These are phyloP conservation scores for Microstegium vimineum DNA, from an alignment of 176 grass and related monocot species.

Conservation along the genomic window DNA sequence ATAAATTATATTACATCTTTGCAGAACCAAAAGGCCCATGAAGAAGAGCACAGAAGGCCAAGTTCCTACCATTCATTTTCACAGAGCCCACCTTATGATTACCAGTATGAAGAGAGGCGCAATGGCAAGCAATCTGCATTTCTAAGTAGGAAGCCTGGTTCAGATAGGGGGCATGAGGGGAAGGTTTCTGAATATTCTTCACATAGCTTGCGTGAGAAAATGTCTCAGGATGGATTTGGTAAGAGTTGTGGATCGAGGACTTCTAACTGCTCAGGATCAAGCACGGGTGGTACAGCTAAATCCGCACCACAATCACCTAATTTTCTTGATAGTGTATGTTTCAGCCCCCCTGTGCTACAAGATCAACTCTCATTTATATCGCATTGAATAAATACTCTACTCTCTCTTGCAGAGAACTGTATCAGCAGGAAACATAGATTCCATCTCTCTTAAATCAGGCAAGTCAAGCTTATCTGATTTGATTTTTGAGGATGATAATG, in stretches of 20 bases:
- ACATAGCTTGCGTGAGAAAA: conserved; percentile 49
- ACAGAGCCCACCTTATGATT: no score
- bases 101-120: conserved; percentile 77
- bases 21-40: conserved; percentile 54
- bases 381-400: conserved; percentile 6
- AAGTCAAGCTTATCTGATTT: conserved; percentile 54
- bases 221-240: conserved; percentile 51
- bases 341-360: conserved; percentile 25
- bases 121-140: conserved; percentile 49
- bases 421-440: conserved; percentile 46
- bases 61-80: no score
- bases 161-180: conserved; percentile 60
- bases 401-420: conserved; percentile 50
- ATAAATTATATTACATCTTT: background rate
- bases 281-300: conserved; percentile 28
- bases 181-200: conserved; percentile 64
- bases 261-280: conserved; percentile 66
- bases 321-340: conserved; percentile 30
- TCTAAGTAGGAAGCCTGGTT: conserved; percentile 80
- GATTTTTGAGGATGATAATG: conserved; percentile 35
- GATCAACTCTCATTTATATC: conserved; percentile 9
- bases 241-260: conserved; percentile 39
- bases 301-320: conserved; percentile 46
- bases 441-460: conserved; percentile 31
- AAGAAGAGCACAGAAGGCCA: no score